Evolutionary conservation across 2,329 filamentous ascomycete genomes (phyloP), one percentile per base, ranked within the genome.

Genomic region (Pseudomassariella vexata): DNA sequence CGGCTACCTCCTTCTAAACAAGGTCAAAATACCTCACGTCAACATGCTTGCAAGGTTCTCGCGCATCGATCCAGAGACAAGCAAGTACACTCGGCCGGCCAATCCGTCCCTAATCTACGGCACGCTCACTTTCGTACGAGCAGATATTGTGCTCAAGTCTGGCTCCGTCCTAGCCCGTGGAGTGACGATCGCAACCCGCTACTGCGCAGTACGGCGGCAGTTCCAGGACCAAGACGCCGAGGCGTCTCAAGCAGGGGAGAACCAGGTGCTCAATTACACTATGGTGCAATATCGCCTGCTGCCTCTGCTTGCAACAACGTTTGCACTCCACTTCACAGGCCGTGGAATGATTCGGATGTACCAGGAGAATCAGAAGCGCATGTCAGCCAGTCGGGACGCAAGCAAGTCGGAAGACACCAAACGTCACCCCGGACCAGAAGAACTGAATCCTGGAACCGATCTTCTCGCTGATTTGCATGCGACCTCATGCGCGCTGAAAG

Each of bases 281-380:
- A 87, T 85, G 76, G 83, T 88, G 6, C 82, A 87, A 53, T 73
- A 82, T 48, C 74, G 84, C 28, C 65, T 88, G 3, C 62, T 88
- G 15, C 82, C 84, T 1, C 66, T 88, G 3, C 63, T 89, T 7
- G 83, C 83, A 1, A 73, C 82, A 2, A 83, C 81, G 2, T 88
- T 82, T 42, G 83, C 84, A n/a, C 65, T 88, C 9, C 82, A 86
- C 56, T 88, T 87, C 51, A 87, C 84, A 14, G 83, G 84, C 19
- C 76, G 79, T 35, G 73, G 74, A 22, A 88, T 88, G 83, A 83
- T 86, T 67, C 65, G 64, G 4, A 63, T 87, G 14, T 87, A 88
- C 54, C 60, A 81, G 48, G 75, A 82, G 45, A 85, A 83, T 56
- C 80, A 85, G 59, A 75, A 74, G 56, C 75, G 70, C 40, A 82